These are phyloP conservation scores for Colletotrichum limetticola DNA, from an alignment of 2,329 filamentous ascomycete genomes.

Conservation along the genomic window DNA sequence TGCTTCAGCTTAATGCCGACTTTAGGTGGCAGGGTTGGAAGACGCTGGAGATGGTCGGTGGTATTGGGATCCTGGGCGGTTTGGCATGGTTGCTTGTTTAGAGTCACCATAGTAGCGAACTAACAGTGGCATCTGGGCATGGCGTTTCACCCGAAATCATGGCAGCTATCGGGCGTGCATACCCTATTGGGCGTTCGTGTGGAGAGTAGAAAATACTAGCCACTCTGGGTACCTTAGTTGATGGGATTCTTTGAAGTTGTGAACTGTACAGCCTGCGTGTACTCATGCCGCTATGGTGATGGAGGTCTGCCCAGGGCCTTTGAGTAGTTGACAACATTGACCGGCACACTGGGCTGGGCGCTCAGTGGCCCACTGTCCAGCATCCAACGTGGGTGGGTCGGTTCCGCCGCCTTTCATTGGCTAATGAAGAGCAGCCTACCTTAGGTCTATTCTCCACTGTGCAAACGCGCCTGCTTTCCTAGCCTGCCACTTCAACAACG, in stretches of 20 bases:
- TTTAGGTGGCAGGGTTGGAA: constrained; percentile 73
- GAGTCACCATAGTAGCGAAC: background rate
- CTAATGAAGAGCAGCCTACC: background rate
- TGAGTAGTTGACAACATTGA: background rate
- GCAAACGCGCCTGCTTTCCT: background rate
- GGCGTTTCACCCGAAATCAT: too few species aligned
- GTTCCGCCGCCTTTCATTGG: background rate
- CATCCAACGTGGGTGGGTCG: background rate
- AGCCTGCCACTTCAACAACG: background rate
- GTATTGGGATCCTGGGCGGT: constrained; percentile 79
- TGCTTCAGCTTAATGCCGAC: constrained; percentile 76
- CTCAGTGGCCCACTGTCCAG: too few species aligned
- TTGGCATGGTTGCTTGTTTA: constrained; percentile 68
- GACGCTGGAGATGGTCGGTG: constrained; percentile 78
- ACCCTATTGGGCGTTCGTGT: too few species aligned
- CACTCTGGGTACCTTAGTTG: too few species aligned
- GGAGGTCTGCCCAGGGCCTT: background rate
- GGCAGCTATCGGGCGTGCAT: too few species aligned
- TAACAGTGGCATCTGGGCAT: too few species aligned
- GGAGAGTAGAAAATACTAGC: too few species aligned
- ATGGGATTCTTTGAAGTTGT: too few species aligned
- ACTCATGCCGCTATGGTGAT: too few species aligned
- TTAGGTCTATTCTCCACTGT: background rate
- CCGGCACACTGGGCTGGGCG: too few species aligned
- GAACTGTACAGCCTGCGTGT: too few species aligned